These are phyloP conservation scores for Neotropicomus parvogracilis DNA, from an alignment of 1,284 basidiomycete species.

Conservation along the genomic window DNA sequence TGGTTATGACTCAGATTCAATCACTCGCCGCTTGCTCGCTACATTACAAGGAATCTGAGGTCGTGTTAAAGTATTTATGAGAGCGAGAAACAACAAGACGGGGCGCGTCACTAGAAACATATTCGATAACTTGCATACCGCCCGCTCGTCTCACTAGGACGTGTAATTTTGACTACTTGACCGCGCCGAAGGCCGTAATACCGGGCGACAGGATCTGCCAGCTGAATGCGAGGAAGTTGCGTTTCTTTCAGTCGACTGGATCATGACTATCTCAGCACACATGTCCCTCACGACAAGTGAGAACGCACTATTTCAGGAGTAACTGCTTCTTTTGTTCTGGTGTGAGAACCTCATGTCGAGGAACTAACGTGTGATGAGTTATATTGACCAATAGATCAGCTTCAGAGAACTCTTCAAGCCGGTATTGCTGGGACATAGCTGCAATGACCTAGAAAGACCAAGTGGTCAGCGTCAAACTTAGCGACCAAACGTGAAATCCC, in stretches of 20 bases:
- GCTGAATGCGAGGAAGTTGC: slow-evolving; percentile 94
- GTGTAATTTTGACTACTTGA: slow-evolving; percentile 97
- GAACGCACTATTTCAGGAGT: slow-evolving; percentile 85
- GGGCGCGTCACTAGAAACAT: slow-evolving; percentile 53
- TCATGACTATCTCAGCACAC: slow-evolving; percentile 14
- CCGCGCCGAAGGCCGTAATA: slow-evolving; percentile 96
- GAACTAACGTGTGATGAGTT: slow-evolving; percentile 92
- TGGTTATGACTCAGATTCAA: too few species aligned
- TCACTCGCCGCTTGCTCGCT: slow-evolving; percentile 9
- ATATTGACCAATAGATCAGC: slow-evolving; percentile 97
- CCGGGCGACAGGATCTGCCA: slow-evolving; percentile 93
- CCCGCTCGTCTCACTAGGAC: slow-evolving; percentile 95
- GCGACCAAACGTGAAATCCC: not conserved
- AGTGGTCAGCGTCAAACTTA: not conserved
- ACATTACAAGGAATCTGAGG: slow-evolving; percentile 16
- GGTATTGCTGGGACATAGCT: slow-evolving; percentile 82
- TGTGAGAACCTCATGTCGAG: slow-evolving; percentile 86
- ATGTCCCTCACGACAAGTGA: not conserved
- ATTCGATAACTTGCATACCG: slow-evolving; percentile 92
- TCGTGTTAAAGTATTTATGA: slow-evolving; percentile 2
- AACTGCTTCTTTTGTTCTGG: slow-evolving; percentile 85
- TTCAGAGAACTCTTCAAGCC: slow-evolving; percentile 95
- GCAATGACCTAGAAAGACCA: slow-evolving; percentile 67
- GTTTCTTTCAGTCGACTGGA: slow-evolving; percentile 94
- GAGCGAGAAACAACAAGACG: slow-evolving; percentile 8